phyloP scores from a whole-genome alignment of 2,329 filamentous ascomycete genomes.

The Fusarium stilboides region DNA sequence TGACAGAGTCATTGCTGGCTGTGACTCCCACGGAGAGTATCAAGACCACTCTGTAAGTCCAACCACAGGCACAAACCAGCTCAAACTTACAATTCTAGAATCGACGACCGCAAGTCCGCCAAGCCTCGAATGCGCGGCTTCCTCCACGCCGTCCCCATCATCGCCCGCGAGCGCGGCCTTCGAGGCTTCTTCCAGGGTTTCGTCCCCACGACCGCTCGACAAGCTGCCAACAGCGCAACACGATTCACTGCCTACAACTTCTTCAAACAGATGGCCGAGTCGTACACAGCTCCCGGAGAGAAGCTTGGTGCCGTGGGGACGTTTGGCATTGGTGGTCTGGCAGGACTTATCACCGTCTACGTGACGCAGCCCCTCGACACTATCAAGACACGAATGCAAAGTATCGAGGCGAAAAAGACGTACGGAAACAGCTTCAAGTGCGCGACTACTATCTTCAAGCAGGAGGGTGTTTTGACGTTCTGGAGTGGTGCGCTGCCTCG shows the following conservation, averaged over 20 bases:
- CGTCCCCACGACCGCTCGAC: slow-evolving; percentile 92
- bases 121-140: slow-evolving; percentile 93
- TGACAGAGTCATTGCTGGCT: slow-evolving; percentile 92
- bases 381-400: slow-evolving; percentile 98
- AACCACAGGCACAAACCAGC: rapidly evolving
- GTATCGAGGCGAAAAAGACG: slow-evolving; percentile 82
- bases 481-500: slow-evolving; percentile 95
- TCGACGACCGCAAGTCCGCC: slow-evolving; percentile 91
- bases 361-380: slow-evolving; percentile 86
- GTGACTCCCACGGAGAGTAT: slow-evolving; percentile 98
- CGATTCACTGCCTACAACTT: slow-evolving; percentile 93
- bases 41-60: slow-evolving; percentile 88
- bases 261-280: slow-evolving; percentile 90
- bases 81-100: slow-evolving; percentile 65
- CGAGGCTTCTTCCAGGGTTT: slow-evolving; percentile 98
- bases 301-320: slow-evolving; percentile 91
- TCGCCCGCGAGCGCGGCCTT: slow-evolving; percentile 88
- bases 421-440: slow-evolving; percentile 94
- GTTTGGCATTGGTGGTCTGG: slow-evolving; percentile 90
- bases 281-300: slow-evolving; percentile 93
- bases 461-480: slow-evolving; percentile 91
- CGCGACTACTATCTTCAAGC: slow-evolving; percentile 84
- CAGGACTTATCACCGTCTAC: slow-evolving; percentile 91
- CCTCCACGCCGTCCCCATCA: slow-evolving; percentile 89
- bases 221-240: slow-evolving; percentile 94